Evolutionary conservation across 306 rosid genomes (phyloP).

Genomic region (Acacia confusa): DNA sequence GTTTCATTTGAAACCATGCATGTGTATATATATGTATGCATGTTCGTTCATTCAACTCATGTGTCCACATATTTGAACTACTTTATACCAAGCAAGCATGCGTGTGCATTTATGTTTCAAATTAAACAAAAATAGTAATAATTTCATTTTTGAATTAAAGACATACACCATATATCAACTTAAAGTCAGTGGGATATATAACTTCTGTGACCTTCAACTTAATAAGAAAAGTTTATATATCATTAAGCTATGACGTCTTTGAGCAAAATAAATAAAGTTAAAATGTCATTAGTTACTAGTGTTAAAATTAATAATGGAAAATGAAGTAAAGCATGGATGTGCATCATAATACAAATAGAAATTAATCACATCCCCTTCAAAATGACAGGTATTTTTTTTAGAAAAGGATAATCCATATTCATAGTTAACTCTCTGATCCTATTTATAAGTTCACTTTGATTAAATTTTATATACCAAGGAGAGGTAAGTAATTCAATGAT

Average conservation of each 20-base stretch:
- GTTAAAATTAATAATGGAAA: neutral
- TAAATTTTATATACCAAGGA: too few species aligned
- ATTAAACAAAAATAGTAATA: too few species aligned
- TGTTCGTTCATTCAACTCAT: neutral
- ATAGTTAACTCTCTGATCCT: too few species aligned
- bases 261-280: too few species aligned
- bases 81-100: slow-evolving; percentile 5
- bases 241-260: too few species aligned
- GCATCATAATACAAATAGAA: neutral
- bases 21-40: neutral
- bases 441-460: too few species aligned
- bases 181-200: too few species aligned
- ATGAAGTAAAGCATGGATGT: neutral
- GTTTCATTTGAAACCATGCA: neutral
- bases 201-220: too few species aligned
- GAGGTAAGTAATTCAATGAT: too few species aligned
- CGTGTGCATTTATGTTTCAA: neutral
- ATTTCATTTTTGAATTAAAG: too few species aligned
- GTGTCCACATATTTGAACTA: neutral
- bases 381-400: neutral
- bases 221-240: too few species aligned
- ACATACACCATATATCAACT: too few species aligned
- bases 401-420: neutral
- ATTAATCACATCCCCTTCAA: neutral
- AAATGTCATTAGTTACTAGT: neutral